phyloP scores from a whole-genome alignment of 805 yeast species.

The Priceomyces medius region DNA sequence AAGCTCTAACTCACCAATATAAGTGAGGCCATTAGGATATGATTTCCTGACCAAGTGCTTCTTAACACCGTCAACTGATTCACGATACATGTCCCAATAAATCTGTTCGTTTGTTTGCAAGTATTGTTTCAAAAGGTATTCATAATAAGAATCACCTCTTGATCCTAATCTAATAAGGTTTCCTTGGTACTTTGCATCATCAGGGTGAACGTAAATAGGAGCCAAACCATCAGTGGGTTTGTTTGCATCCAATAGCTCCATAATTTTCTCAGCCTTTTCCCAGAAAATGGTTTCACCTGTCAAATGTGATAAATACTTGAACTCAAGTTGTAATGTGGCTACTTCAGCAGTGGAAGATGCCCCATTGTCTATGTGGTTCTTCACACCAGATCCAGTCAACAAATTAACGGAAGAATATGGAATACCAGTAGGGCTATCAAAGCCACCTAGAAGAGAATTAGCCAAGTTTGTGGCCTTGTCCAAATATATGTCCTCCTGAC shows the following conservation, averaged over 20 bases:
- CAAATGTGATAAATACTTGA: constrained; percentile 73
- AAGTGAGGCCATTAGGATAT: constrained; percentile 60
- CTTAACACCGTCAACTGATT: constrained; percentile 74
- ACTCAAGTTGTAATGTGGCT: constrained; percentile 81
- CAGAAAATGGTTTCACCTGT: constrained; percentile 81
- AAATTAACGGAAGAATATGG: constrained; percentile 82
- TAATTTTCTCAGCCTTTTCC: constrained; percentile 73
- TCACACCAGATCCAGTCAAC: constrained; percentile 56
- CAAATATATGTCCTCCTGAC: constrained; percentile 66
- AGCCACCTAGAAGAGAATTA: constrained; percentile 68
- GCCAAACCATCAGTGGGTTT: constrained; percentile 72
- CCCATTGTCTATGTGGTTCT: constrained; percentile 65
- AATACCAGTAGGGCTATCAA: constrained; percentile 62
- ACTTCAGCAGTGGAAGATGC: constrained; percentile 90
- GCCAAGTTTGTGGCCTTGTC: constrained; percentile 81
- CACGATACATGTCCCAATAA: constrained; percentile 73
- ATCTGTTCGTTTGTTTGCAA: constrained; percentile 67
- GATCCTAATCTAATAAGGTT: constrained; percentile 76
- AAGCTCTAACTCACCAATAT: constrained; percentile 70
- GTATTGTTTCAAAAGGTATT: constrained; percentile 82
- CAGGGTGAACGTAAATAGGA: constrained; percentile 78
- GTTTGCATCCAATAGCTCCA: constrained; percentile 65
- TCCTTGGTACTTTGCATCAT: constrained; percentile 67
- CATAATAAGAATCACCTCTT: constrained; percentile 92
- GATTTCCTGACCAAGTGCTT: constrained; percentile 62